Evolutionary conservation across 2,329 filamentous ascomycete genomes (phyloP), one percentile per base, ranked within the genome.

Genomic region (Epichloe gansuensis): DNA sequence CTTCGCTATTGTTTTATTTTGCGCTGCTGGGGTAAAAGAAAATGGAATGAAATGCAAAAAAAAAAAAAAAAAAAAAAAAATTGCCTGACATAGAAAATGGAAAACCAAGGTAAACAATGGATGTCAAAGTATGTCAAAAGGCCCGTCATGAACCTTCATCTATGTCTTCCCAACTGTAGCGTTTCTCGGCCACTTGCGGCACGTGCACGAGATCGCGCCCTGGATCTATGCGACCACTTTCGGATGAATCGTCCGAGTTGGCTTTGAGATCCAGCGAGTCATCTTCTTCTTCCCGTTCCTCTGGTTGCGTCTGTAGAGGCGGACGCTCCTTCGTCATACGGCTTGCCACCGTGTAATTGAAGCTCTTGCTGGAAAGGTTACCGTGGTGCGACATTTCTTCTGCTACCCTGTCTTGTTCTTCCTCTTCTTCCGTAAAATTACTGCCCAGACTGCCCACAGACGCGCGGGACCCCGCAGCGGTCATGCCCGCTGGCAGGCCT

Each of bases 371-470:
- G 4, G 56, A 58, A 21, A 57, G 37, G 15, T 59, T 60, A 7
- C 57, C 55, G 23, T 65, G 62, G 11, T 59, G 57, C 9, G 61
- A 58, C 42, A 65, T 52, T 50, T 65, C 64, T 39, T 62, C 61
- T 35, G 59, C 60, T 12, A 65, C 58, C 6, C 64, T 62, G 54
- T 75, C 73, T 55, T 81, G 75, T 25, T 80, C 74, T 8, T 77
- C 72, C 55, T 81, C 75, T 25, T 80, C 74, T 9, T 77, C 72
- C 0, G 78, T 81, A 57, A 72, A 81, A 53, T 81, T 78, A 61
- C 78, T 81, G 21, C 77, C 77, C 7, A 81, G 61, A 2, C 76
- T 80, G 53, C 46, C 55, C 56, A 65, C 46, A 53, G 66, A 54
- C 51, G 58, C 45, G 12, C 52, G 50, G 12, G 56, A 56, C 8